phyloP scores from a whole-genome alignment of 805 yeast species.

The Maudiozyma saulgeensis region DNA sequence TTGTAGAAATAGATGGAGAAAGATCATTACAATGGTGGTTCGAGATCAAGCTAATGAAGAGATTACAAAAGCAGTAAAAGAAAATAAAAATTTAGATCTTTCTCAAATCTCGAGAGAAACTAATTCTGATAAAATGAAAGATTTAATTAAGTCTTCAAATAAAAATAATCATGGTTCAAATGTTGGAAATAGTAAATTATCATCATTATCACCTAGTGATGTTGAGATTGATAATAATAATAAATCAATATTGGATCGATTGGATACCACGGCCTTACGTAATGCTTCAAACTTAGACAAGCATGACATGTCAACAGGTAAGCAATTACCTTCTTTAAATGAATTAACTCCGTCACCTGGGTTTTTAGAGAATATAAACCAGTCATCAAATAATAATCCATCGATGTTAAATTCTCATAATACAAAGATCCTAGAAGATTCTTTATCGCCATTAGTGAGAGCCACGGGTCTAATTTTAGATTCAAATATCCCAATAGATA shows the following conservation, averaged over 20 bases:
- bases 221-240: neutral
- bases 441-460: slow-evolving; percentile 1
- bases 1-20: slow-evolving; percentile 89
- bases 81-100: slow-evolving; percentile 33
- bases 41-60: slow-evolving; percentile 50
- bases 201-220: too few species aligned
- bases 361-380: neutral
- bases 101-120: neutral
- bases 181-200: too few species aligned
- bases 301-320: neutral
- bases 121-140: neutral
- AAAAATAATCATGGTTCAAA: too few species aligned
- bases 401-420: neutral
- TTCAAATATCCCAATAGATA: neutral
- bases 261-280: neutral
- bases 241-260: neutral
- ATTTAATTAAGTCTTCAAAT: too few species aligned
- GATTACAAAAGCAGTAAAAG: slow-evolving; percentile 52
- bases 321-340: slow-evolving; percentile 4
- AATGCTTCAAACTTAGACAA: neutral
- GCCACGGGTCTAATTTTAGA: neutral
- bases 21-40: slow-evolving; percentile 66
- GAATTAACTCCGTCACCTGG: slow-evolving; percentile 5
- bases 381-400: neutral
- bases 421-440: neutral